Evolutionary conservation across 148 eudicot genomes (phyloP).

Genomic region (Heliosperma pusillum): DNA sequence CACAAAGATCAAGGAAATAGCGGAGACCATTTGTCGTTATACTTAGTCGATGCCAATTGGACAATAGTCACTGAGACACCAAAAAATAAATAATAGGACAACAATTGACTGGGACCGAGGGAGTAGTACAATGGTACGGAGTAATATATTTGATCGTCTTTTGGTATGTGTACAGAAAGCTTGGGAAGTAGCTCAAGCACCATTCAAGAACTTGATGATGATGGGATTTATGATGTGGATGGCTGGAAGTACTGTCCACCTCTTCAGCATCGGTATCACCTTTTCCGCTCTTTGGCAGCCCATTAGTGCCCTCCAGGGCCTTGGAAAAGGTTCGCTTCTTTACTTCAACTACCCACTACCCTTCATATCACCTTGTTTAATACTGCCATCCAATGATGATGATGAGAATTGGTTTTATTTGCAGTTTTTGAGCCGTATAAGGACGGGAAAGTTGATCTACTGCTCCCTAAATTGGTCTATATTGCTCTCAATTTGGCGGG

Average conservation of each 20-base stretch:
- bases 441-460: conserved; percentile 82
- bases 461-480: conserved; percentile 68
- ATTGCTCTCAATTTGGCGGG: conserved; percentile 84
- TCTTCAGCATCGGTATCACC: conserved; percentile 94
- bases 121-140: too few relatives aligned
- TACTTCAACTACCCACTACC: background rate
- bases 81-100: too few relatives aligned
- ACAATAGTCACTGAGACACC: too few relatives aligned
- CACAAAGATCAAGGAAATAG: too few relatives aligned
- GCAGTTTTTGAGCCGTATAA: conserved; percentile 89
- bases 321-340: conserved; percentile 63
- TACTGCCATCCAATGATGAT: background rate
- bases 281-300: conserved; percentile 98
- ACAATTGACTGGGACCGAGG: background rate
- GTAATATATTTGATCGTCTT: background rate
- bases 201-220: conserved; percentile 84
- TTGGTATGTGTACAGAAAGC: conserved; percentile 59
- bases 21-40: too few relatives aligned
- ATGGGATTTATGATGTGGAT: conserved; percentile 99
- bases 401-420: conserved; percentile 17
- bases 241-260: conserved; percentile 98
- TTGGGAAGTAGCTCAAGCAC: conserved; percentile 98
- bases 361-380: background rate
- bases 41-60: too few relatives aligned
- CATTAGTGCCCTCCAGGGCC: conserved; percentile 86